Evolutionary conservation across 2,329 filamentous ascomycete species (phyloP).

Genomic region (Aspergillus pseudoviridinutans): DNA sequence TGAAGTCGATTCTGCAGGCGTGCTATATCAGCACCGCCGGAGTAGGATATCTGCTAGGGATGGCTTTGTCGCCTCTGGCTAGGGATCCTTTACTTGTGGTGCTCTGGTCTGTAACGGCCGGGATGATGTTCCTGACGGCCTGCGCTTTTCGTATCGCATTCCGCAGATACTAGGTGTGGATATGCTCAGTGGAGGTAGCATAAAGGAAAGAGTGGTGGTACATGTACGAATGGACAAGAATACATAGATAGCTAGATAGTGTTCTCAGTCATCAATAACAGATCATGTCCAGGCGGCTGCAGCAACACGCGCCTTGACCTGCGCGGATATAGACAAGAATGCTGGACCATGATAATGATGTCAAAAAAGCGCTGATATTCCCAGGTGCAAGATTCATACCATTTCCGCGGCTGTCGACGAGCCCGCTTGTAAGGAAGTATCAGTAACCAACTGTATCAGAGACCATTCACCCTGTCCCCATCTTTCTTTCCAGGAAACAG

Average conservation of each 20-base stretch:
- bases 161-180: neutral
- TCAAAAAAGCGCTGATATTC: neutral
- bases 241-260: too few species aligned
- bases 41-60: slow-evolving; percentile 1
- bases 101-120: neutral
- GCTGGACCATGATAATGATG: neutral
- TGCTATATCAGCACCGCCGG: slow-evolving; percentile 10
- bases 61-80: neutral
- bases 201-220: too few species aligned
- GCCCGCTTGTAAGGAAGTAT: neutral
- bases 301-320: neutral
- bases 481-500: too few species aligned
- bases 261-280: neutral
- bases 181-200: neutral
- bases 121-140: neutral
- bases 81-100: neutral
- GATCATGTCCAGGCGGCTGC: neutral
- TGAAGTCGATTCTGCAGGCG: slow-evolving; percentile 33
- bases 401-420: too few species aligned
- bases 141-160: neutral
- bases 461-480: neutral
- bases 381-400: neutral
- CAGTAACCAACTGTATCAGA: neutral
- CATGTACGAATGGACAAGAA: too few species aligned
- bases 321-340: neutral